Base-by-base conservation (phyloP, 208 protist species). In the Trypanosoma rangeli region DNA sequence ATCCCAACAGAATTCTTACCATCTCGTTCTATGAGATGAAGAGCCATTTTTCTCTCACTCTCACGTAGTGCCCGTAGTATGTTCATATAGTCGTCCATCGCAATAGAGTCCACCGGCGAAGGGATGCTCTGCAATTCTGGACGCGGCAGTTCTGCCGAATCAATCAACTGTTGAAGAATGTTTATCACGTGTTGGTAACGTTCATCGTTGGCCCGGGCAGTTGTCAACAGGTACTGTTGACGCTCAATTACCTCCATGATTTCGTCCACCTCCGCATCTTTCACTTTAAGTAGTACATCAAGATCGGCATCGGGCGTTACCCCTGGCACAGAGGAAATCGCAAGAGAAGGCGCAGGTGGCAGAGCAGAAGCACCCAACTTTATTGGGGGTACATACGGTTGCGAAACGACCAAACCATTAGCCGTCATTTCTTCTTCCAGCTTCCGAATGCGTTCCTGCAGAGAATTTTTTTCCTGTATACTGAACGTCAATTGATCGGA, bases 1-100 rank as follows among this genome's bases (percentile, higher is more conserved):
- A 89, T 55, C 7, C 58, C 31, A 24, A 59, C 58, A 37, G 58
- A 10, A 39, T 70, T 69, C 0, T 73, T 60, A 20, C 26, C 70
- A 10, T 82, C 69, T 49, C 72, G 64, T 26, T 68, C 64, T 2
- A 82, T 74, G 29, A 94, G 68, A 37, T 67, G 56, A 42, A 78
- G 48, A 15, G 78, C 59, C 29, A 92, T 52, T 53, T 63, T 82
- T 37, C 86, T 80, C 58, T 89, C 87, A 28, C 64, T 70, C n/a
- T 65, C 56, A 63, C 89, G 84, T 55, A 94, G 57, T 52, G 82
- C 55, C 1, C 84, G 80, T 52, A 94, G 68, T 56, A 94, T 65
- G 22, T 57, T 69, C 64, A 79, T 84, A 75, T 94, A 94, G 44
- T 90, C 86, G 64, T 86, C 81, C 2, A 89, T 76, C 26, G 84